Percentiles rank a stretch among this genome's conserved stretches.
Conservation (phyloP, 495 filamentous ascomycete species). For the Xanthoparmelia taractica region DNA sequence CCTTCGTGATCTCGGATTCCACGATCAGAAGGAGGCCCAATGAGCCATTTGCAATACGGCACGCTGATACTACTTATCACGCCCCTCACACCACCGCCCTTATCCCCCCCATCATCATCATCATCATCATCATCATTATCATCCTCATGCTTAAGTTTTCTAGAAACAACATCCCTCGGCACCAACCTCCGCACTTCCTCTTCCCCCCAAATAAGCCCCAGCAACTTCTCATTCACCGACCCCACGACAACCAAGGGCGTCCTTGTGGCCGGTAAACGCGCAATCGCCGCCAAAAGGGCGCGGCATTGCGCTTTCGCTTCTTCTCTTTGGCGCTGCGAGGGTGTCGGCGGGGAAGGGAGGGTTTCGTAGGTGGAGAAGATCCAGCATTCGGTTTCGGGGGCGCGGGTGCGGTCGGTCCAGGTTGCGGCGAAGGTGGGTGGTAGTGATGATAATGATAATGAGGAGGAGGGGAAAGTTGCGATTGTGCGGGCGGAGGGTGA, state of each 20-base stretch:
- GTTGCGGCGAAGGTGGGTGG: conserved; percentile 36
- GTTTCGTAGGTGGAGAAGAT: conserved; percentile 50
- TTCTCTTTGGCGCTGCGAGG: not conserved
- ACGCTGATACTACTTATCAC: not conserved
- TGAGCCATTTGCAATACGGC: conserved; percentile 15
- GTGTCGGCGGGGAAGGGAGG: not conserved
- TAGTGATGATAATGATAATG: not conserved
- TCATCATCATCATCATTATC: no score
- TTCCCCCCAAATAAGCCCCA: conserved; percentile 6
- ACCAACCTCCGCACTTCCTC: not conserved
- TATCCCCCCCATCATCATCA: no score
- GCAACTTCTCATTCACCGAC: conserved; percentile 6
- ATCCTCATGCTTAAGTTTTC: not conserved
- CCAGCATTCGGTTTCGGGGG: conserved; percentile 54
- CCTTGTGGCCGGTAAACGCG: conserved; percentile 11
- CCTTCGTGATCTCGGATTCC: not conserved
- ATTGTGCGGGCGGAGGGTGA: conserved; percentile 39
- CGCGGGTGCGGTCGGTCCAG: conserved; percentile 48
- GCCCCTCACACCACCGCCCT: not conserved
- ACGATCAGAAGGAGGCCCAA: not conserved
- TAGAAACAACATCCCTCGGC: not conserved
- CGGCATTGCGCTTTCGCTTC: conserved; percentile 7
- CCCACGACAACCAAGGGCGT: conserved; percentile 13
- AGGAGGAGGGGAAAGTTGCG: conserved; percentile 30
- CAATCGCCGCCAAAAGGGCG: conserved; percentile 11